Base-by-base conservation (phyloP, 2,329 filamentous ascomycete species). In the Bipolaris bicolor region DNA sequence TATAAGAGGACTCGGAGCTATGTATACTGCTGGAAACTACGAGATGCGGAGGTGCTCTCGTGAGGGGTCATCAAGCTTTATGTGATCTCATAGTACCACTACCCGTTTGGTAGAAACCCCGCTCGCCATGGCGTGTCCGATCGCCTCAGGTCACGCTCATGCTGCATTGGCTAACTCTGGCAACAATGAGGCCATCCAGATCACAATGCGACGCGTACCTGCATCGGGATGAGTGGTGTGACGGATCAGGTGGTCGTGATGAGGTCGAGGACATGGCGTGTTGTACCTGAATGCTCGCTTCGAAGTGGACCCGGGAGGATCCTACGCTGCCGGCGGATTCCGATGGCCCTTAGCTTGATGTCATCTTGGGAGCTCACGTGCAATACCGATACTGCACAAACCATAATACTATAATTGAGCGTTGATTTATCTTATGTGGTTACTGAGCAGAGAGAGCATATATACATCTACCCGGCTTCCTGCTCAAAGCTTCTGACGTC, bases 31-130 rank as follows among this genome's bases (percentile, higher is more conserved):
- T 57, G 31, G 33, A 48, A 9, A n/a, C 18, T 36, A 33, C 24
- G 39, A 61, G 58, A 56, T 67, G 62, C 50, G 61, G 68, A 63
- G 62, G 49, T 65, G 63, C 62, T 65, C 52, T 63, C 63, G 65
- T 73, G 71, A 73, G 72, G 70, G 71, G 70, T 73, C 57, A 63
- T 49, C 58, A 60, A 61, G 63, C 63, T 70, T 74, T 74, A 74
- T 69, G 67, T 74, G 70, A 72, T 64, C 65, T 72, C 71, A 73
- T 73, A 68, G 62, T 60, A 57, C 53, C 58, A 64, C 60, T 41
- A 55, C 26, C 56, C 54, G 55, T 63, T 62, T 58, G 64, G 61
- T 55, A 52, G 49, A 51, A 54, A 67, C 67, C 65, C 67, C 65
- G 65, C 67, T 60, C 67, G 63, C 63, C 57, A 62, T 54, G 57